Evolutionary conservation across 2,329 filamentous ascomycete genomes (phyloP).

Genomic region (Cytospora mali): DNA sequence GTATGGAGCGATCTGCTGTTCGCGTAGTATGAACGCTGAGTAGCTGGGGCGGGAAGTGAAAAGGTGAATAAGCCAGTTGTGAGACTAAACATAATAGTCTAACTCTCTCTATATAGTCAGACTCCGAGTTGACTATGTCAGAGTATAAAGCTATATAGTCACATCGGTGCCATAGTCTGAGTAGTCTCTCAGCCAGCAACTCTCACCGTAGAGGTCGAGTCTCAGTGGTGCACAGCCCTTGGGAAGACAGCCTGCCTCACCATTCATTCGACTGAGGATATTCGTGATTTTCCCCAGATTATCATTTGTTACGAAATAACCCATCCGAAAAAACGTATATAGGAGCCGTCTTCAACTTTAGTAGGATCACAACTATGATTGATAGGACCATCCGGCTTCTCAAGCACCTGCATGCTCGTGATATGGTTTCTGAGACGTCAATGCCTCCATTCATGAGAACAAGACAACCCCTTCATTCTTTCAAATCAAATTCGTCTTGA

Average conservation of each 20-base stretch:
- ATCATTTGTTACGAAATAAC: no score
- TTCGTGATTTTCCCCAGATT: no score
- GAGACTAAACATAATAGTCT: neutral
- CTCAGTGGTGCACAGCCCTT: no score
- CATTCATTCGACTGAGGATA: no score
- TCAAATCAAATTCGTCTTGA: neutral
- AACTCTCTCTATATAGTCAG: neutral
- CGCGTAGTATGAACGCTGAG: neutral
- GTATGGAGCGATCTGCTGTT: neutral
- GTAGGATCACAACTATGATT: neutral
- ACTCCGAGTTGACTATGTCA: neutral
- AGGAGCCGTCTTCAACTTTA: neutral
- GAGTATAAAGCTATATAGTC: neutral
- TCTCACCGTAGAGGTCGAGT: no score
- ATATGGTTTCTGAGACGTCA: no score
- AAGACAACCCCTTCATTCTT: no score
- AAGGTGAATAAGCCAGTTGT: neutral
- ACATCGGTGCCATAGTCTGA: neutral
- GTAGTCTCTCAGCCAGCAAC: neutral
- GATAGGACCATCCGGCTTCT: neutral
- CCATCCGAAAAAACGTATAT: no score
- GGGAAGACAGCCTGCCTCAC: no score
- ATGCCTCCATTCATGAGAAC: no score
- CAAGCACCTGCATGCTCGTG: no score
- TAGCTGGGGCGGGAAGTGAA: neutral